Evolutionary conservation across 2,329 filamentous ascomycete genomes (phyloP), one percentile per base, ranked within the genome.

Genomic region (Paraconiothyrium sp.): DNA sequence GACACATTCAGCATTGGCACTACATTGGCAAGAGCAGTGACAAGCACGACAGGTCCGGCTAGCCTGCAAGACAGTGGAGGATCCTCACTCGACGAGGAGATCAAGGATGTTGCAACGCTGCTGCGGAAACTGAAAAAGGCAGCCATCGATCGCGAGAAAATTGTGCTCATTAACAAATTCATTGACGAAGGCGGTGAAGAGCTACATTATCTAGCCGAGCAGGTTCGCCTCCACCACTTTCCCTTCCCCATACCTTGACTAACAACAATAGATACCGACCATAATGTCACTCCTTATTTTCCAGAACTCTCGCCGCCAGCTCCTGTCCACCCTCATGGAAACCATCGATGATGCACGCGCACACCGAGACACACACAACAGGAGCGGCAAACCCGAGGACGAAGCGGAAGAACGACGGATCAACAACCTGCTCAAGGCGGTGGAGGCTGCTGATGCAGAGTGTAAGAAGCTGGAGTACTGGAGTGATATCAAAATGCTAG

Each of bases 81-180:
- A 4, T 57, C 83, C 76, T 84, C 57, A 59, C 70, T 65, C 7
- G 78, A 82, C 37, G 86, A 87, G 59, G 87, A 90, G 51, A 85
- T 90, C 54, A 82, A 81, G 4, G 86, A 92, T 71, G 86, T 93
- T 20, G 86, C 88, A 4, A 87, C 88, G 3, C 82, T 99, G 30
- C 85, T 97, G 81, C 81, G 79, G 24, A 85, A 87, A 2, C 78
- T 99, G 58, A 90, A 89, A 64, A 81, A 81, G 43, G 88, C 91
- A 6, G 86, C 89, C 8, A 92, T 99, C 67, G 95, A 99, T 75
- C 88, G 95, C 37, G 94, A 98, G 81, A 98, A 95, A 81, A 88
- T 96, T 61, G 90, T 94, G 63, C 90, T 90, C 0, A 85, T 97
- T 24, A 89, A 91, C 70, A 91, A 87, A 64, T 99, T 97, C 74